These are phyloP conservation scores for Talaromyces adpressus DNA, from an alignment of 495 filamentous ascomycete species.

Conservation along the genomic window DNA sequence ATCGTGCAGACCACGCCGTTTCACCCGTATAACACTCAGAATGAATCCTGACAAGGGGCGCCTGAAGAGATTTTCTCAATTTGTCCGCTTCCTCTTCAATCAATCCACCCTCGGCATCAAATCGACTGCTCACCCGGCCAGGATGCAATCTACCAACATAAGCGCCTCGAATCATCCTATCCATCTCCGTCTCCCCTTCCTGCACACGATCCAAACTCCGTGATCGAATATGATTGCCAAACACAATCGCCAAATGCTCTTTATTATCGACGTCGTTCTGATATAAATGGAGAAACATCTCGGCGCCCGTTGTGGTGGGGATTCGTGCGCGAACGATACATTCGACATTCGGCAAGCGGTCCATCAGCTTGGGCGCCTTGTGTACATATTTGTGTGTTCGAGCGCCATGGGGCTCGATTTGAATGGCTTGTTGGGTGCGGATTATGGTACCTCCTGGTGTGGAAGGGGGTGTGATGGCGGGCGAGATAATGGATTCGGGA, in stretches of 20 bases:
- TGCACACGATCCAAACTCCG: constrained; percentile 69
- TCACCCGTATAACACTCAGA: constrained; percentile 98
- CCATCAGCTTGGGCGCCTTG: constrained; percentile 60
- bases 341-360: constrained; percentile 64
- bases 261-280: constrained; percentile 88
- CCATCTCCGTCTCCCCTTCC: constrained; percentile 89
- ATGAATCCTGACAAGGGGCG: constrained; percentile 87
- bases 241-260: constrained; percentile 97
- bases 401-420: constrained; percentile 15
- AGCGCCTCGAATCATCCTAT: constrained; percentile 90
- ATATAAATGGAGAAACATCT: constrained; percentile 97
- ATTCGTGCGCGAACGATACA: constrained; percentile 82
- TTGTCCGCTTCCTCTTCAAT: neutral
- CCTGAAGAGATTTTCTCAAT: constrained; percentile 12
- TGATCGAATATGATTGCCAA: constrained; percentile 77
- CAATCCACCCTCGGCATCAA: constrained; percentile 24
- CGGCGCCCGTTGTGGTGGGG: constrained; percentile 77
- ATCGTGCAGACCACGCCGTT: constrained; percentile 94
- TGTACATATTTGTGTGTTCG: constrained; percentile 31
- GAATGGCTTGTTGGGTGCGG: constrained; percentile 31
- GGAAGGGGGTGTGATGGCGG: constrained; percentile 71
- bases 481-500: constrained; percentile 56
- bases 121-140: constrained; percentile 65
- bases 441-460: constrained; percentile 61
- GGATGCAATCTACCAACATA: constrained; percentile 86